Base-by-base conservation (phyloP, 306 rosid genomes). In the Trifolium subterraneum region DNA sequence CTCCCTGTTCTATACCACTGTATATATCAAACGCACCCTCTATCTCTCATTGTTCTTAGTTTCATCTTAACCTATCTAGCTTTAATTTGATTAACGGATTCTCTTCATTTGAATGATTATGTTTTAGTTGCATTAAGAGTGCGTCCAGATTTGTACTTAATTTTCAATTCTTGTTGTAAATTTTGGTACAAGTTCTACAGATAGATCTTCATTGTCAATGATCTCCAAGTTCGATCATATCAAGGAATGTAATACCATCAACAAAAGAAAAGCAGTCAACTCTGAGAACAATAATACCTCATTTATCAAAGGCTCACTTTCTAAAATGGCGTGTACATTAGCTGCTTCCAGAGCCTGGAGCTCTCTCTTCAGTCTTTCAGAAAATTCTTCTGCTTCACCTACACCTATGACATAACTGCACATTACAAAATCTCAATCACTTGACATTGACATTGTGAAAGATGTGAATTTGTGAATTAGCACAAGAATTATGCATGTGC, bases 311-410 rank as follows among this genome's bases (percentile, higher is more conserved):
- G 99, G 99, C 81, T 90, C 96, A 20, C 96, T 92, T 85, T 90
- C 96, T 85, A 94, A 84, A 85, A 95, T 86, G 77, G 98, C 95
- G 79, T 95, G 99, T 77, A 95, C 99, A 60, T 95, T 95, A 75
- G 98, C 98, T 68, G 99, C 98, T 88, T 95, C 99, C 79, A 92
- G 80, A 85, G 98, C 99, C 68, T 84, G 93, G 79, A 95, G 93
- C 85, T 95, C 98, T 84, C 96, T 82, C 84, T 92, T 95, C 87
- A 95, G 77, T 86, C 99, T 88, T 86, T 92, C 99, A 64, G 98
- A 92, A 88, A 95, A 95, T 76, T 85, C 98, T 74, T 92, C 98
- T 39, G 99, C 98, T 84, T 95, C 99, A 64, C 99, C 99, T 85
- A 87, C 83, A 50, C 99, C 98, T 88, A 90, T 88, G 64, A 92